Conservation (phyloP, 257 asterid species). For the Plantago elongata region DNA sequence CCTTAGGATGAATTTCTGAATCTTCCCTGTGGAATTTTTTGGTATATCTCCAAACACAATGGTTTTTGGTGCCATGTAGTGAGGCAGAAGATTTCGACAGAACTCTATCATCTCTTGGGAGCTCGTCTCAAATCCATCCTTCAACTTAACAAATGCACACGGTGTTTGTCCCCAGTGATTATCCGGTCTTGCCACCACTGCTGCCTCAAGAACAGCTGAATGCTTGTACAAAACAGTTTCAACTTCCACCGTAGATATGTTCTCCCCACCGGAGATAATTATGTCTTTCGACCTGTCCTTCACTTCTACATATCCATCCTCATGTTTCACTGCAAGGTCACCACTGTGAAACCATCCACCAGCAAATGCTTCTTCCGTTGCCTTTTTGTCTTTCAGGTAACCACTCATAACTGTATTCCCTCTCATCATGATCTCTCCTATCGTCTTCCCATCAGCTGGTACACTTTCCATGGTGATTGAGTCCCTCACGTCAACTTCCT, state of each 20-base stretch:
- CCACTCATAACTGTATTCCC: slow-evolving; percentile 58
- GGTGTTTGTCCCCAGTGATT: slow-evolving; percentile 56
- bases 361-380: slow-evolving; percentile 39
- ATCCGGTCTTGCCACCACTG: slow-evolving; percentile 54
- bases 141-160: slow-evolving; percentile 48
- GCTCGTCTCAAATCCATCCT: slow-evolving; percentile 35
- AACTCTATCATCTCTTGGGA: slow-evolving; percentile 32
- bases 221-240: slow-evolving; percentile 41
- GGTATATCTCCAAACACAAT: slow-evolving; percentile 45
- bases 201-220: slow-evolving; percentile 44
- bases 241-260: slow-evolving; percentile 39
- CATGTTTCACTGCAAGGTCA: slow-evolving; percentile 46
- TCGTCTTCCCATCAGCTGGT: slow-evolving; percentile 36
- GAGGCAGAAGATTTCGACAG: slow-evolving; percentile 41
- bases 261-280: slow-evolving; percentile 51
- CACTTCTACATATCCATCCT: slow-evolving; percentile 41
- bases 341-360: slow-evolving; percentile 58
- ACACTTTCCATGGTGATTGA: slow-evolving; percentile 34
- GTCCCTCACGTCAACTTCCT: slow-evolving; percentile 48
- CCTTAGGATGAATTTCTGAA: slow-evolving; percentile 49
- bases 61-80: slow-evolving; percentile 55
- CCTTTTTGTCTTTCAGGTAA: slow-evolving; percentile 38
- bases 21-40: slow-evolving; percentile 47
- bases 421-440: slow-evolving; percentile 51
- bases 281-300: slow-evolving; percentile 46